Percentiles rank a stretch among this genome's conserved stretches.
Evolutionary conservation across 2,329 filamentous ascomycete species (phyloP).

Genomic region (Penicillium sp.): DNA sequence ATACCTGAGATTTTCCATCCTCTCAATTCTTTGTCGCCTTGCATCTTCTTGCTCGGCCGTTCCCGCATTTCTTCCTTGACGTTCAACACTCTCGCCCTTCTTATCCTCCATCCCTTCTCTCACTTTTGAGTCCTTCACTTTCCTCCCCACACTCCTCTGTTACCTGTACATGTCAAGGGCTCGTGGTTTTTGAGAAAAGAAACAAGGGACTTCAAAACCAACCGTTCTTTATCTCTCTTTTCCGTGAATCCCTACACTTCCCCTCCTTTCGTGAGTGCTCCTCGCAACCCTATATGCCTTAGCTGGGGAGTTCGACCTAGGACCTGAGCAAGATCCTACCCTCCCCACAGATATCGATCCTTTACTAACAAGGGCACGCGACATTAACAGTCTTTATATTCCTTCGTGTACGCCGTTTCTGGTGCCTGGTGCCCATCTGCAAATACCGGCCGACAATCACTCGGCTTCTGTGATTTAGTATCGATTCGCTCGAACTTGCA

Average conservation of each 20-base stretch:
- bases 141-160: conserved; percentile 28
- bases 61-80: conserved; percentile 25
- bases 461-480: conserved; percentile 22
- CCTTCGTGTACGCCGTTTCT: conserved; percentile 24
- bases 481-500: conserved; percentile 15
- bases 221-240: conserved; percentile 17
- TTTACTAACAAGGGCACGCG: conserved; percentile 18
- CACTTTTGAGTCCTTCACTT: conserved; percentile 26
- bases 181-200: conserved; percentile 20
- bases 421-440: conserved; percentile 33
- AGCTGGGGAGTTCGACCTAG: background rate
- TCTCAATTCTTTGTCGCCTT: conserved; percentile 36
- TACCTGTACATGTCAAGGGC: conserved; percentile 31
- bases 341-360: background rate
- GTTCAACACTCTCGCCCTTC: background rate
- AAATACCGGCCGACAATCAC: conserved; percentile 28
- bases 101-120: background rate
- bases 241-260: conserved; percentile 17
- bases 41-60: conserved; percentile 26
- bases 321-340: background rate
- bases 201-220: background rate
- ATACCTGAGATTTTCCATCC: conserved; percentile 12
- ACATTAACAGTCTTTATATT: conserved; percentile 27
- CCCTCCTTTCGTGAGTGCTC: conserved; percentile 25
- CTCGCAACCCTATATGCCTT: conserved; percentile 9